A percentile compares a stretch with the other conserved stretches of the same genome.
phyloP scores from a whole-genome alignment of 1,139 yeast genomes.

The Pichia sp. region DNA sequence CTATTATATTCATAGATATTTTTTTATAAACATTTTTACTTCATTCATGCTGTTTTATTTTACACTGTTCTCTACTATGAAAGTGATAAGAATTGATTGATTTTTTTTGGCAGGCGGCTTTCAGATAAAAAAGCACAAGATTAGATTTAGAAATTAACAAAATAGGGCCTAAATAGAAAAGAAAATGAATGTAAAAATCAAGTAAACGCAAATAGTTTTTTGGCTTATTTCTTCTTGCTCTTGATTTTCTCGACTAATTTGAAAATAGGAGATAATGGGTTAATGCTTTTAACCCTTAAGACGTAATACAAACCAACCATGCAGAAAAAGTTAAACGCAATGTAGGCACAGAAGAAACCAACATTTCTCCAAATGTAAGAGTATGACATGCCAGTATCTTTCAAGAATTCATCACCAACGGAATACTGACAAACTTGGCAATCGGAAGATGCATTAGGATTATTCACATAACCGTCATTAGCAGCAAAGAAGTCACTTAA shows the following conservation, averaged over 20 bases:
- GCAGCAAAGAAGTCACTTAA: slow-evolving; percentile 35
- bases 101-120: no score
- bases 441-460: slow-evolving; percentile 45
- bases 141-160: no score
- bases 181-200: neutral
- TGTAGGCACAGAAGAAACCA: slow-evolving; percentile 57
- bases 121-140: no score
- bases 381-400: slow-evolving; percentile 41
- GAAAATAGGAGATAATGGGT: slow-evolving; percentile 3
- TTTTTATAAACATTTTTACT: no score
- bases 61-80: no score
- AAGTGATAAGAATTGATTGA: no score
- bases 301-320: slow-evolving; percentile 17
- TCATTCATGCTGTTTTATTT: no score
- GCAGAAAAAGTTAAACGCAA: slow-evolving; percentile 42
- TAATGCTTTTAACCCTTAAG: slow-evolving; percentile 12
- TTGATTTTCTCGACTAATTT: neutral
- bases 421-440: slow-evolving; percentile 58
- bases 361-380: slow-evolving; percentile 59
- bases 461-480: slow-evolving; percentile 48
- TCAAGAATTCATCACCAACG: slow-evolving; percentile 52
- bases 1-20: no score
- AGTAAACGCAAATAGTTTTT: neutral
- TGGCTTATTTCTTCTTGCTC: neutral
- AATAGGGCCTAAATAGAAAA: no score